Base-by-base conservation (phyloP, 495 filamentous ascomycete species). In the Neurospora pannonica region DNA sequence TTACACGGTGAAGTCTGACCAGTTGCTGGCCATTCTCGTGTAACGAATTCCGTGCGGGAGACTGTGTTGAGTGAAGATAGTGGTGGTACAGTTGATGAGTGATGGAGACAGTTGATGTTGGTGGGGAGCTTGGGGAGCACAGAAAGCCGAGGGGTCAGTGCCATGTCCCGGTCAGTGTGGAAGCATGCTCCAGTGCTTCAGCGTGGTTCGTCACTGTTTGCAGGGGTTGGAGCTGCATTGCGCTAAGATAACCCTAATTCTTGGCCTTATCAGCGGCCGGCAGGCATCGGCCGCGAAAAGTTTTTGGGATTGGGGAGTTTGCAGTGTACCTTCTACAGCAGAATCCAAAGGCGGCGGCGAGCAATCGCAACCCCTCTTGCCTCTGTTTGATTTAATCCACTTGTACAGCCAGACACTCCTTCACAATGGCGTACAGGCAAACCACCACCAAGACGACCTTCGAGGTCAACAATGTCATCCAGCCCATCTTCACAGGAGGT, bases 401-500 rank as follows among this genome's bases (percentile, higher is more conserved):
- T 67, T 67, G 54, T 67, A 67, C 54, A 62, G 46, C 46, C 46
- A 54, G 46, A 54, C 48, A 60, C 48, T 60, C 48, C 48, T 15
- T 60, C 70, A 74, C 70, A 73, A 89, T 89, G 87, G 87, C 87
- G 37, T 85, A 79, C 43, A 84, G 84, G 82, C 78, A 83, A 38
- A 78, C 86, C 21, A 78, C 86, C 24, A 81, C 85, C 72, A 87
- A 93, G 86, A 98, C 94, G 34, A 97, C 97, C 48, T 99, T 97
- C 80, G 92, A 95, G 81, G 88, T 91, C 72, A 86, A 85, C 75
- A 89, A 90, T 74, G 90, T 92, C 34, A 93, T 99, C 62, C 93
- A 94, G 77, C 97, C 96, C 42, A 94, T 98, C 62, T 97, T 95
- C 81, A 97, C 95, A 38, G 95, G 96, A 73, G 96, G 96, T 70